Evolutionary conservation across 1,284 basidiomycete genomes (phyloP), one percentile per base, ranked within the genome.

Genomic region (Laetiporus sulphureus): DNA sequence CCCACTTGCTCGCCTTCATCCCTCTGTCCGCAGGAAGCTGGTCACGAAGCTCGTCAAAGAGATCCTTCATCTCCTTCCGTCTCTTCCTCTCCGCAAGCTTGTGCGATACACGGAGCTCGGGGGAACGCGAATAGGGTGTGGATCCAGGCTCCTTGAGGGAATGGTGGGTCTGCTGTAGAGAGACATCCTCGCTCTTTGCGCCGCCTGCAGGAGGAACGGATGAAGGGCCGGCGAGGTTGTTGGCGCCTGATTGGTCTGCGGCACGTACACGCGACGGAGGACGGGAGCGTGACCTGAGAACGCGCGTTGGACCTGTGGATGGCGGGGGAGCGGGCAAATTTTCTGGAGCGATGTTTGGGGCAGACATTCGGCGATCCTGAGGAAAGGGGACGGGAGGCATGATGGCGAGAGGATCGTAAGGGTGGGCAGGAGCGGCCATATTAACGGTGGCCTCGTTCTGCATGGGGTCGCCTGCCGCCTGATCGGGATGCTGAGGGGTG

Each of bases 1-100:
- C 92, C 93, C 92, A 96, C 67, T 97, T 97, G 67, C 88, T 91
- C 16, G 90, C 85, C 61, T 96, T 95, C 82, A 91, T 87, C 25
- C 89, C 90, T 42, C 91, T 75, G 63, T 94, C 91, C 33, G 87
- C 84, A 3, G 93, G 93, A 24, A 97, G 68, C 52, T 89, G 81
- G 62, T 94, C 92, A 43, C 90, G 76, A 46, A 97, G 67, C 63
- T 97, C 93, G 55, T 97, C 93, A 58, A 96, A 97, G 36, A 97
- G 63, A 47, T 96, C 92, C 59, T 94, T 94, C 93, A 97, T 97
- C 65, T 97, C 93, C 67, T 93, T 95, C 60, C 93, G 75, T 52
- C 93, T 71, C 64, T 97, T 96, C 47, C 93, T 71, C 66, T 97
- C 93, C 2, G 93, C 93, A 16, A 96, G 76, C 60, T 96, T 96